A percentile compares a stretch with the other conserved stretches of the same genome.
Conservation (phyloP, 2,329 filamentous ascomycete species). For the Aureobasidium namibiae region DNA sequence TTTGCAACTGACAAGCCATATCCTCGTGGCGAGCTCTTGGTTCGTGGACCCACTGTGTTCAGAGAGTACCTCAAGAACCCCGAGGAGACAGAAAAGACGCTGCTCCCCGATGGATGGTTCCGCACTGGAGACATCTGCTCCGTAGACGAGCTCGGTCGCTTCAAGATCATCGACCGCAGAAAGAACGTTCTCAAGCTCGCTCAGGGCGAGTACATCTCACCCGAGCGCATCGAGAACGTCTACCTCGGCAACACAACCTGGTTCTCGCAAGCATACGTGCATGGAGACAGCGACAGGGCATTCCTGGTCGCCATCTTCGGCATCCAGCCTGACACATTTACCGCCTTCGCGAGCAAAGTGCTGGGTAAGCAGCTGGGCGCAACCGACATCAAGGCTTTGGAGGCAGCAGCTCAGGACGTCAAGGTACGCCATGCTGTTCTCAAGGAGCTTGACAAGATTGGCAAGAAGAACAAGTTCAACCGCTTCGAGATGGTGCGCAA, state of each 20-base stretch:
- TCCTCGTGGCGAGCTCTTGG: conserved; percentile 80
- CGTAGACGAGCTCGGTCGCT: conserved; percentile 75
- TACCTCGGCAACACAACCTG: conserved; percentile 75
- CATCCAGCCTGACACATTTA: conserved; percentile 76
- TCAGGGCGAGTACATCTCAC: conserved; percentile 96
- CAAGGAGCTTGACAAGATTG: conserved; percentile 70
- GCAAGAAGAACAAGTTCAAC: conserved; percentile 79
- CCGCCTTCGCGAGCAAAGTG: conserved; percentile 68
- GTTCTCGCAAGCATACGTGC: conserved; percentile 74
- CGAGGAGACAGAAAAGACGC: conserved; percentile 73
- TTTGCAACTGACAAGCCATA: conserved; percentile 76
- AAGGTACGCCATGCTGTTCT: conserved; percentile 68
- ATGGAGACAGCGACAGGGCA: conserved; percentile 78
- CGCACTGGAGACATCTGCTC: conserved; percentile 86
- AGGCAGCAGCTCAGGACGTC: conserved; percentile 57
- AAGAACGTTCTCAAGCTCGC: conserved; percentile 99
- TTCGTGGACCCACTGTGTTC: conserved; percentile 76
- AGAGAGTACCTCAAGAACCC: conserved; percentile 82
- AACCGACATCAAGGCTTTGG: conserved; percentile 59
- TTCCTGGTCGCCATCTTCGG: conserved; percentile 81
- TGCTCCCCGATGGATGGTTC: conserved; percentile 93
- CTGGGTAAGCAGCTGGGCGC: conserved; percentile 49
- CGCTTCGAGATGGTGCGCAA: conserved; percentile 78
- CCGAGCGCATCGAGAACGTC: conserved; percentile 93
- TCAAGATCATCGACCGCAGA: conserved; percentile 89